Evolutionary conservation across 1,284 basidiomycete species (phyloP).

Genomic region (Prillingera fragicola): DNA sequence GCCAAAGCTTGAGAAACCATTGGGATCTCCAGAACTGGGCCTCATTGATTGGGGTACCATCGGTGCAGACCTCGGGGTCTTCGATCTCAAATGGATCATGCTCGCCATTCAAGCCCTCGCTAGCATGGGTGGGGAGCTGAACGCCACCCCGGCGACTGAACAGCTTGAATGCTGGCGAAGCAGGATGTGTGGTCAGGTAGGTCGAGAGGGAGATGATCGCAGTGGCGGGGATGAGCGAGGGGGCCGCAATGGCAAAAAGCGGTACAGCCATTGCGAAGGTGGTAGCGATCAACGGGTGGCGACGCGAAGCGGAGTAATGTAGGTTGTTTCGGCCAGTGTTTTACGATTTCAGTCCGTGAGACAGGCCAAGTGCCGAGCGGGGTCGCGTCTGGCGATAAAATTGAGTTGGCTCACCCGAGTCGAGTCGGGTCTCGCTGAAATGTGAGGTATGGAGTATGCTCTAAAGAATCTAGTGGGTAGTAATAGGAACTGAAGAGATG

Average conservation of each 20-base stretch:
- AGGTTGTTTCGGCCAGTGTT: too few relatives aligned
- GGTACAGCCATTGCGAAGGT: too few relatives aligned
- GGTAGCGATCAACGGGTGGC: too few relatives aligned
- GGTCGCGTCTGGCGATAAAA: too few relatives aligned
- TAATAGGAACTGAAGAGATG: too few relatives aligned
- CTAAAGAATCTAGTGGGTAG: too few relatives aligned
- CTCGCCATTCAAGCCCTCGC: constrained; percentile 30
- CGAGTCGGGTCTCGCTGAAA: too few relatives aligned
- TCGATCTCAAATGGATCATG: constrained; percentile 73
- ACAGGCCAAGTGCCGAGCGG: too few relatives aligned
- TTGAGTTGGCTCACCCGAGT: too few relatives aligned
- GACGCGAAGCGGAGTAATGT: too few relatives aligned
- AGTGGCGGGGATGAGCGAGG: constrained; percentile 33
- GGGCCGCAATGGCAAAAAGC: constrained; percentile 21
- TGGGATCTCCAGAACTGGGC: constrained; percentile 58
- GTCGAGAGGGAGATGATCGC: constrained; percentile 34
- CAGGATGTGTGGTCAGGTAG: constrained; percentile 33
- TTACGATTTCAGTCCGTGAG: too few relatives aligned
- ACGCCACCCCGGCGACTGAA: constrained; percentile 16
- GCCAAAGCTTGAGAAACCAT: constrained; percentile 25
- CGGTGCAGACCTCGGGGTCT: constrained; percentile 61
- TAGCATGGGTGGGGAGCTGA: constrained; percentile 26
- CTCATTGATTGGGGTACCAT: constrained; percentile 69
- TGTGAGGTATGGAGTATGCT: too few relatives aligned
- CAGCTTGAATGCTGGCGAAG: constrained; percentile 25